These are phyloP conservation scores for Xylariaceae sp. DNA, from an alignment of 2,329 filamentous ascomycete species.

Conservation along the genomic window DNA sequence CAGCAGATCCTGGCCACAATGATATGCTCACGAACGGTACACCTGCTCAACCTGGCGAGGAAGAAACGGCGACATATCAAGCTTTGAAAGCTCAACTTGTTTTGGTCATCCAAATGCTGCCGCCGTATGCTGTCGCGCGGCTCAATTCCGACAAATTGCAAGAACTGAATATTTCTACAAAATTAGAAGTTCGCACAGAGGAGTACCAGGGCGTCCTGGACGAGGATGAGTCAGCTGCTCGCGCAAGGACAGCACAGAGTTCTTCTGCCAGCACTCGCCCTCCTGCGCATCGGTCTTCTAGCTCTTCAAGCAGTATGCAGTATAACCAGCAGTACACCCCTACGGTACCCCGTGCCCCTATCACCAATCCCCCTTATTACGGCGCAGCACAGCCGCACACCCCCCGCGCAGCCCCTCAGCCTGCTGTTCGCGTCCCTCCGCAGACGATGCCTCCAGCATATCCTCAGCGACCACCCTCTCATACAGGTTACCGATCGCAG, in stretches of 20 bases:
- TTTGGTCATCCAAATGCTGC: constrained; percentile 69
- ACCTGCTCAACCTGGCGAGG: constrained; percentile 61
- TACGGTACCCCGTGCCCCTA: constrained; percentile 40
- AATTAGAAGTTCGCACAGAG: constrained; percentile 66
- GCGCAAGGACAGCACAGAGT: constrained; percentile 42
- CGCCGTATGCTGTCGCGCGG: constrained; percentile 81
- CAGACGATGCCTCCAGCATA: constrained; percentile 33
- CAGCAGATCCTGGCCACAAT: constrained; percentile 58
- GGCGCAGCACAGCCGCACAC: constrained; percentile 29
- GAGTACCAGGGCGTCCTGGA: constrained; percentile 79
- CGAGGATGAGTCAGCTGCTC: constrained; percentile 66
- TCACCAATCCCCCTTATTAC: constrained; percentile 40
- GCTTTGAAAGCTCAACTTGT: constrained; percentile 70
- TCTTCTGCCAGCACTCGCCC: constrained; percentile 32
- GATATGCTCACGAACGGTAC: constrained; percentile 66
- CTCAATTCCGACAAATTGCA: constrained; percentile 82
- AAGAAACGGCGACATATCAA: constrained; percentile 61
- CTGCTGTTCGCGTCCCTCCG: constrained; percentile 35
- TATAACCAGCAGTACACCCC: constrained; percentile 44
- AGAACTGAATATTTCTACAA: constrained; percentile 76
- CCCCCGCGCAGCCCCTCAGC: constrained; percentile 35
- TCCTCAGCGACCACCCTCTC: constrained; percentile 30
- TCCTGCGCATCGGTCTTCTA: constrained; percentile 32
- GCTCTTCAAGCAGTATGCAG: constrained; percentile 39
- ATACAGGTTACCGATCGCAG: constrained; percentile 46